Evolutionary conservation across 148 eudicot genomes (phyloP).

Genomic region (Vaccinium darrowii): DNA sequence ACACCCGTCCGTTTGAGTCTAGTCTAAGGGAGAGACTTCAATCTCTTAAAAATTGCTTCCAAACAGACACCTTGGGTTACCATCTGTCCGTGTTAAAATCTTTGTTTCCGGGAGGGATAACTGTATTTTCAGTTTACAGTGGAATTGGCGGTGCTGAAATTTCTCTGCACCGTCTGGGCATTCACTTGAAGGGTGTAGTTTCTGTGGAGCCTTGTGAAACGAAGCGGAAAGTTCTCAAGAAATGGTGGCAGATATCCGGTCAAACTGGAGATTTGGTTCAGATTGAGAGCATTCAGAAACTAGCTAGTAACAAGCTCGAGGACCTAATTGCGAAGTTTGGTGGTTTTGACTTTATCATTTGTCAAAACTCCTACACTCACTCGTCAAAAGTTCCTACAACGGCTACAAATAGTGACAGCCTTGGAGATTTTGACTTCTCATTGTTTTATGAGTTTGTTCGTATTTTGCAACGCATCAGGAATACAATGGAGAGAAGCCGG

Average conservation of each 20-base stretch:
- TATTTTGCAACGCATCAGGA: slow-evolving; percentile 69
- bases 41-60: slow-evolving; percentile 64
- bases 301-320: slow-evolving; percentile 61
- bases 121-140: slow-evolving; percentile 61
- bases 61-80: slow-evolving; percentile 78
- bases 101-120: slow-evolving; percentile 60
- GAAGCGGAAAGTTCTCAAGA: slow-evolving; percentile 56
- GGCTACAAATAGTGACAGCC: slow-evolving; percentile 25
- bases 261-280: slow-evolving; percentile 83
- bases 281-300: slow-evolving; percentile 62
- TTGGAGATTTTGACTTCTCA: slow-evolving; percentile 58
- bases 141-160: slow-evolving; percentile 92
- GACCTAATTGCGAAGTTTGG: slow-evolving; percentile 47
- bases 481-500: slow-evolving; percentile 33
- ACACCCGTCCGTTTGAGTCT: slow-evolving; percentile 55
- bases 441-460: slow-evolving; percentile 80
- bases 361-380: slow-evolving; percentile 66
- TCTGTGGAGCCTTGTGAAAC: slow-evolving; percentile 72
- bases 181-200: slow-evolving; percentile 66
- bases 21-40: slow-evolving; percentile 54
- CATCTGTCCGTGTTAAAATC: slow-evolving; percentile 68
- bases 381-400: slow-evolving; percentile 32
- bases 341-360: slow-evolving; percentile 70
- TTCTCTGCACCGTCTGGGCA: slow-evolving; percentile 73
- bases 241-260: slow-evolving; percentile 72